Evolutionary conservation across 768 basidiomycete genomes (phyloP).

Genomic region (Imleria badia): DNA sequence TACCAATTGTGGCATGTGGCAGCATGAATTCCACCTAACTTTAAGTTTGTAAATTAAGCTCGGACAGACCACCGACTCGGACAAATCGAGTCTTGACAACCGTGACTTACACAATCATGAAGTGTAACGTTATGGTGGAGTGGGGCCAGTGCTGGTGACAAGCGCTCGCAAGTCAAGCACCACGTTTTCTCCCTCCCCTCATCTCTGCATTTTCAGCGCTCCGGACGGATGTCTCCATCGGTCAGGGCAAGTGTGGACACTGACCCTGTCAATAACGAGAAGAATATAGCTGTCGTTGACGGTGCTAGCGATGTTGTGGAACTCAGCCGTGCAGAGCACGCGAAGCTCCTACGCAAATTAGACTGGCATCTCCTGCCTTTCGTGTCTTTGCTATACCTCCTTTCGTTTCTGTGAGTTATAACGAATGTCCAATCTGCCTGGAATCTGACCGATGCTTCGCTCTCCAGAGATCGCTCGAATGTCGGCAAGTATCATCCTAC

Average conservation of each 20-base stretch:
- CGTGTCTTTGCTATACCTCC: slow-evolving; percentile 43
- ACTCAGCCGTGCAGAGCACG: slow-evolving; percentile 20
- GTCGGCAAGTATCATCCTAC: slow-evolving; percentile 33
- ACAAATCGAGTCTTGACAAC: not conserved
- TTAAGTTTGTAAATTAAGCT: too few species aligned
- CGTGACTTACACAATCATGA: not conserved
- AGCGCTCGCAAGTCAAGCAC: not conserved
- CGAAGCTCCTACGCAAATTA: slow-evolving; percentile 39
- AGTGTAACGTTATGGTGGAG: too few species aligned
- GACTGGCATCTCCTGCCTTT: slow-evolving; percentile 46
- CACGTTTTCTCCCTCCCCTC: not conserved
- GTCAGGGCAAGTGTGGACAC: slow-evolving; percentile 11
- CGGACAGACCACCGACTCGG: too few species aligned
- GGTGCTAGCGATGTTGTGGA: not conserved
- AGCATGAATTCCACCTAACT: too few species aligned
- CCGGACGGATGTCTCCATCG: slow-evolving; percentile 16
- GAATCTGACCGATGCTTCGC: not conserved
- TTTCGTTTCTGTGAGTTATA: slow-evolving; percentile 45
- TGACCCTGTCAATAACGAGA: slow-evolving; percentile 11
- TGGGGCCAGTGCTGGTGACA: too few species aligned
- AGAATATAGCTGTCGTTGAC: not conserved
- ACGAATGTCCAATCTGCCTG: not conserved
- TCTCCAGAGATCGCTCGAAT: slow-evolving; percentile 43
- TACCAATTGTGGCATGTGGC: too few species aligned
- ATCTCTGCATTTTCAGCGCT: not conserved